Conservation (phyloP, 306 rosid species). For the Astragalus membranaceus region DNA sequence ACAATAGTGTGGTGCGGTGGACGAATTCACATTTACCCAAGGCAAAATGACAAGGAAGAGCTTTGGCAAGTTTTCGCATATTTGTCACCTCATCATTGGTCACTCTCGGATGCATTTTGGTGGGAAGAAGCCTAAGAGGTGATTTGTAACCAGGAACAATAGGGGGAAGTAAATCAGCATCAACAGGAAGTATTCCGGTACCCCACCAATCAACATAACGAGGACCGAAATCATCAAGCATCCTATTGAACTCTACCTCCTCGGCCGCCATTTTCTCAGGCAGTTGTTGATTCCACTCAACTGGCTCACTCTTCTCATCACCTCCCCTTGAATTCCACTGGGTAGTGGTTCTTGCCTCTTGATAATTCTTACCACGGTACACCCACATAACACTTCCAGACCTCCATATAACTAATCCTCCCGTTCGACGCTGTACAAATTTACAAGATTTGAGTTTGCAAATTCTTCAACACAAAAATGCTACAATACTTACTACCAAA, state of each 20-base stretch:
- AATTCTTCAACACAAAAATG: background rate
- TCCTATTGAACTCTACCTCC: conserved; percentile 62
- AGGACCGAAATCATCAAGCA: conserved; percentile 82
- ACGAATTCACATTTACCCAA: conserved; percentile 48
- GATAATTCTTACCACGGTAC: conserved; percentile 74
- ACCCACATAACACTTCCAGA: conserved; percentile 92
- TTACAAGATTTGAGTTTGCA: conserved; percentile 48
- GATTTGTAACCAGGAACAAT: conserved; percentile 74
- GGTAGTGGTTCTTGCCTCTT: conserved; percentile 36
- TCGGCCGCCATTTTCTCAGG: conserved; percentile 50
- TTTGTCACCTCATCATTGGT: conserved; percentile 78
- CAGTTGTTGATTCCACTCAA: conserved; percentile 25
- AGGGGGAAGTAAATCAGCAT: conserved; percentile 86
- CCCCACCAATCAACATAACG: conserved; percentile 98
- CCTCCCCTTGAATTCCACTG: conserved; percentile 32
- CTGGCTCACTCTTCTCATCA: conserved; percentile 25
- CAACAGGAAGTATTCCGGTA: conserved; percentile 86
- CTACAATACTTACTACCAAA: background rate
- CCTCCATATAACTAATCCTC: conserved; percentile 86
- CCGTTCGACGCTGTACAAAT: conserved; percentile 74
- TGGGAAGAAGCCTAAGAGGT: conserved; percentile 89
- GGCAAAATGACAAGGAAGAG: conserved; percentile 95
- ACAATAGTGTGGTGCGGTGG: background rate
- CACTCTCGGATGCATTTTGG: conserved; percentile 66
- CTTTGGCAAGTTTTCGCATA: conserved; percentile 67